Conservation (phyloP, 2,329 filamentous ascomycete genomes). For the Fusarium chlamydosporum region DNA sequence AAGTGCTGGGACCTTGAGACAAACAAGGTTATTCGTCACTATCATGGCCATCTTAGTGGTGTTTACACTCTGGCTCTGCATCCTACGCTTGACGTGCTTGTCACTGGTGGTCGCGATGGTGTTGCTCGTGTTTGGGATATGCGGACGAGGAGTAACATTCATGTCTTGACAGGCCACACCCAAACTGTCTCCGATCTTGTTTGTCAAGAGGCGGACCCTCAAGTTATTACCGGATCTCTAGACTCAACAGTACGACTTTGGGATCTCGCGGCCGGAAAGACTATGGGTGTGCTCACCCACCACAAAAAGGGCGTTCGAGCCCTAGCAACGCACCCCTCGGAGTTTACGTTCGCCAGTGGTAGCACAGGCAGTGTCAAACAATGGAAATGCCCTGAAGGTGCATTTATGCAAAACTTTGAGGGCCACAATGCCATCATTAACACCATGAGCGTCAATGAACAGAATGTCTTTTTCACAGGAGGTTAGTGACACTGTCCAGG, state of each 20-base stretch:
- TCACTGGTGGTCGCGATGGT: slow-evolving; percentile 94
- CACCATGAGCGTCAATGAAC: slow-evolving; percentile 90
- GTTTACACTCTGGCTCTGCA: slow-evolving; percentile 96
- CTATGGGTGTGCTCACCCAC: slow-evolving; percentile 95
- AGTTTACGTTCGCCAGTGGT: slow-evolving; percentile 96
- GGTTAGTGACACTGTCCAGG: slow-evolving; percentile 57
- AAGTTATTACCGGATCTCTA: slow-evolving; percentile 93
- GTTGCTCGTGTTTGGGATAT: slow-evolving; percentile 98
- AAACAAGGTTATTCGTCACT: slow-evolving; percentile 99
- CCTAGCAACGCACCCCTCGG: slow-evolving; percentile 85
- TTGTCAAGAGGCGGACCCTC: slow-evolving; percentile 96
- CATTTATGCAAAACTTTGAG: slow-evolving; percentile 99
- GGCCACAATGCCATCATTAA: slow-evolving; percentile 98
- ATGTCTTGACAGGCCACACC: slow-evolving; percentile 92
- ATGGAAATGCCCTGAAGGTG: slow-evolving; percentile 98
- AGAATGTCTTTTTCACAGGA: slow-evolving; percentile 94
- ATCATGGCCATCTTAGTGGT: slow-evolving; percentile 95
- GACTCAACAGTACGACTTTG: slow-evolving; percentile 93
- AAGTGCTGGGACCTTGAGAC: slow-evolving; percentile 99
- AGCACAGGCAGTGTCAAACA: slow-evolving; percentile 97
- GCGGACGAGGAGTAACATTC: slow-evolving; percentile 94
- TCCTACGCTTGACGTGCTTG: slow-evolving; percentile 92
- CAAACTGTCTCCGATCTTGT: slow-evolving; percentile 89
- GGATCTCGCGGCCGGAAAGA: slow-evolving; percentile 96
- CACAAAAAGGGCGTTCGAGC: slow-evolving; percentile 97